phyloP scores from a whole-genome alignment of 2,329 filamentous ascomycete genomes.

The Teratosphaeria pseudoeucalypti region DNA sequence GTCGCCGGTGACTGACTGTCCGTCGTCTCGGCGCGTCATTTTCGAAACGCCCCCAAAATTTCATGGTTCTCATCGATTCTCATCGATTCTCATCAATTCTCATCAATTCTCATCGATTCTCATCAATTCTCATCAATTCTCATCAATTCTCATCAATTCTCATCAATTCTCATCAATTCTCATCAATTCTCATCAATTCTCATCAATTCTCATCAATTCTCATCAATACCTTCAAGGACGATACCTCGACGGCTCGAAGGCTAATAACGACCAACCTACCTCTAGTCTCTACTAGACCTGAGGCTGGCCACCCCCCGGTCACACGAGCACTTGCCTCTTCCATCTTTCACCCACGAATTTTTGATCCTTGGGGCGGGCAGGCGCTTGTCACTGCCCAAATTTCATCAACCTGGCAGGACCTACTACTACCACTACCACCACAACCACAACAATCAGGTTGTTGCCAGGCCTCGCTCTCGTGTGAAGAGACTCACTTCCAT shows the following conservation, averaged over 20 bases:
- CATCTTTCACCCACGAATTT: background rate
- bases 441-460: background rate
- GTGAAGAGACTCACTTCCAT: constrained; percentile 53
- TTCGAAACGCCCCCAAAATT: background rate
- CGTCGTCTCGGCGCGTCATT: background rate
- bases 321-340: background rate
- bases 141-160: background rate
- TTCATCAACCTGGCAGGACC: background rate
- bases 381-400: background rate
- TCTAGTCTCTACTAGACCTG: background rate
- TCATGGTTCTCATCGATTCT: background rate
- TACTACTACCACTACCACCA: background rate
- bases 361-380: background rate
- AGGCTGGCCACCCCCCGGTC: background rate
- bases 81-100: background rate
- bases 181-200: background rate
- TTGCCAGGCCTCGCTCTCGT: background rate
- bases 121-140: too few species aligned
- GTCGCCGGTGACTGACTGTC: background rate
- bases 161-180: background rate
- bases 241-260: background rate
- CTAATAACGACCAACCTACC: background rate
- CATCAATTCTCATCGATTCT: too few species aligned
- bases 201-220: too few species aligned
- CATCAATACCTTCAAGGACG: background rate